Evolutionary conservation across 192 early-diverging fungal genomes (phyloP).

Genomic region (Coemansia sp.): DNA sequence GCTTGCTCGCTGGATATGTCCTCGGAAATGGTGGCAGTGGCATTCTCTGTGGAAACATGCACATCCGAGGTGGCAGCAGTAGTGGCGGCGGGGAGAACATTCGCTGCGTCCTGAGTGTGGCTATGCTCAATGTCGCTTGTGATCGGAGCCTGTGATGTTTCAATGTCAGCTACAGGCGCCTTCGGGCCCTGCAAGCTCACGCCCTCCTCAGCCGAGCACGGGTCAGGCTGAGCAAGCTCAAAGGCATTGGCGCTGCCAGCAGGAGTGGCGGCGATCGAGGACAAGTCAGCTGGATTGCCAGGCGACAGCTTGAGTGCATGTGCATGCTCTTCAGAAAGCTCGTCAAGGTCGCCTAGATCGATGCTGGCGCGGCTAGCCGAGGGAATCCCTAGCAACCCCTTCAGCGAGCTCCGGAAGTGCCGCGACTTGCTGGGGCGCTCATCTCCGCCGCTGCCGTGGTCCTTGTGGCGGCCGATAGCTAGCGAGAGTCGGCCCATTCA

Average conservation of each 20-base stretch:
- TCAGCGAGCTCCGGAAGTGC: slow-evolving; percentile 43
- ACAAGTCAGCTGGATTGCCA: slow-evolving; percentile 8
- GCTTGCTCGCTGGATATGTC: slow-evolving; percentile 1
- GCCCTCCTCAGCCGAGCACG: not conserved
- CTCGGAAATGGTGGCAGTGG: not conserved
- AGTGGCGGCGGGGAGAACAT: slow-evolving; percentile 24
- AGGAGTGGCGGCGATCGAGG: not conserved
- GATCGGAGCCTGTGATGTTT: not conserved
- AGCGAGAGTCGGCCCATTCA: slow-evolving; percentile 48
- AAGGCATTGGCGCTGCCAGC: not conserved
- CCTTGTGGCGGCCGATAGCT: slow-evolving; percentile 41
- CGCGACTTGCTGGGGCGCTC: slow-evolving; percentile 21
- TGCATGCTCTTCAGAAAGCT: slow-evolving; percentile 12
- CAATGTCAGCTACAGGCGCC: not conserved
- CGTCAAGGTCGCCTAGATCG: slow-evolving; percentile 38
- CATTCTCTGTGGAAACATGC: not conserved
- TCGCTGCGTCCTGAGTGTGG: slow-evolving; percentile 9
- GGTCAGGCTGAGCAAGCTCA: not conserved
- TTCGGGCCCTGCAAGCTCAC: not conserved
- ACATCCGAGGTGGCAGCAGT: slow-evolving; percentile 8
- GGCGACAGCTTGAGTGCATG: slow-evolving; percentile 10
- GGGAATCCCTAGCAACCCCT: slow-evolving; percentile 40
- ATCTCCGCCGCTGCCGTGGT: slow-evolving; percentile 24
- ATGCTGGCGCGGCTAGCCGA: slow-evolving; percentile 37
- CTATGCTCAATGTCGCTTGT: not conserved